A percentile compares a stretch with the other conserved stretches of the same genome.
Evolutionary conservation across 257 asterid species (phyloP).

Genomic region (Forsythia viridissima): DNA sequence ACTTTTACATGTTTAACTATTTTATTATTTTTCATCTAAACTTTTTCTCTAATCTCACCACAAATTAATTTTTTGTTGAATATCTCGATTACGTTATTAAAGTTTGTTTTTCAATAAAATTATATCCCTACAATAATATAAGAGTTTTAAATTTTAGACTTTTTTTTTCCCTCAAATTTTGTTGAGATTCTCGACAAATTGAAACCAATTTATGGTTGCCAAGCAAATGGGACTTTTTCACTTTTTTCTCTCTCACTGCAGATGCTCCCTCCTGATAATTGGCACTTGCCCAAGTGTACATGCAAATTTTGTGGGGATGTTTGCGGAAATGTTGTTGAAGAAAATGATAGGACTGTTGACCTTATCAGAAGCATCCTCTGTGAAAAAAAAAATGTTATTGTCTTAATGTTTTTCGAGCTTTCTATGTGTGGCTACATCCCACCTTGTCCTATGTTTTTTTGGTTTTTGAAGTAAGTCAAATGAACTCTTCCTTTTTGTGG

Average conservation of each 20-base stretch:
- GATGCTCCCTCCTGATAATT: conserved; percentile 87
- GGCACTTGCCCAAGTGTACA: conserved; percentile 88
- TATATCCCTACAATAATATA: too few relatives aligned
- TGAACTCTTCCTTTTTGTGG: conserved; percentile 19
- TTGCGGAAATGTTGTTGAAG: conserved; percentile 33
- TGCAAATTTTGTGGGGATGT: conserved; percentile 67
- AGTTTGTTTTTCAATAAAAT: too few relatives aligned
- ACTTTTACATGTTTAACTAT: too few relatives aligned
- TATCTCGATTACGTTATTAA: too few relatives aligned
- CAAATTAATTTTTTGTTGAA: too few relatives aligned
- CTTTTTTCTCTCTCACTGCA: conserved; percentile 48
- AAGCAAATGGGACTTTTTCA: too few relatives aligned
- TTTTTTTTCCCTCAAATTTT: too few relatives aligned
- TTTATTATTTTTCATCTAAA: too few relatives aligned
- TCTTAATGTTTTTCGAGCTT: conserved; percentile 23
- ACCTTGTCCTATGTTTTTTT: neutral
- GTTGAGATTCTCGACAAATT: too few relatives aligned
- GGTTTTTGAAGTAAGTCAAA: neutral
- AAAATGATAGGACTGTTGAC: conserved; percentile 33
- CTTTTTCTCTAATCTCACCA: too few relatives aligned
- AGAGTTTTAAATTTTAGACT: too few relatives aligned
- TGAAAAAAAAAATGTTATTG: conserved; percentile 76
- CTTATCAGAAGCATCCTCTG: conserved; percentile 65
- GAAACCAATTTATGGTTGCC: too few relatives aligned
- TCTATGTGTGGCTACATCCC: conserved; percentile 4